Evolutionary conservation across 2,329 filamentous ascomycete species (phyloP).

Genomic region (Penicillium sp.): DNA sequence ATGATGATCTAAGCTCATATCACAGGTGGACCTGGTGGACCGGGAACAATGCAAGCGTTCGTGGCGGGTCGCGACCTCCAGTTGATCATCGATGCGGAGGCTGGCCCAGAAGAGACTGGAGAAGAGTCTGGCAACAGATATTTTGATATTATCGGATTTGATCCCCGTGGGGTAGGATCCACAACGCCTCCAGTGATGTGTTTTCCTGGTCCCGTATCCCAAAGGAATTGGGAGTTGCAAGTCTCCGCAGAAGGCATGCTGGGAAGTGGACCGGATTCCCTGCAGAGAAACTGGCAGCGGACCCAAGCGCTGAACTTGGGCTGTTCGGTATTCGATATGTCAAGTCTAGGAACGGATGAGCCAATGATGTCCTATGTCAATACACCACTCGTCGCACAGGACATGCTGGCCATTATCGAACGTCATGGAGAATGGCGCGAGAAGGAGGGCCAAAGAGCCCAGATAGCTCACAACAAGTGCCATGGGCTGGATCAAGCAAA

Average conservation of each 20-base stretch:
- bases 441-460: slow-evolving; percentile 31
- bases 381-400: slow-evolving; percentile 35
- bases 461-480: slow-evolving; percentile 16
- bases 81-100: slow-evolving; percentile 39
- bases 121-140: slow-evolving; percentile 22
- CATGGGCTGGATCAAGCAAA: slow-evolving; percentile 23
- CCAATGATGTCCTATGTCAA: slow-evolving; percentile 36
- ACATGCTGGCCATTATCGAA: slow-evolving; percentile 41
- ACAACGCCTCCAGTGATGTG: slow-evolving; percentile 45
- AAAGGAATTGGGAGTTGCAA: slow-evolving; percentile 37
- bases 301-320: slow-evolving; percentile 32
- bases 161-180: slow-evolving; percentile 46
- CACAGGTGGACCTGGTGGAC: slow-evolving; percentile 47
- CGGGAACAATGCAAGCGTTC: slow-evolving; percentile 40
- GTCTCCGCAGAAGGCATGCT: slow-evolving; percentile 38
- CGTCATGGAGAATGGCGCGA: slow-evolving; percentile 43
- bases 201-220: slow-evolving; percentile 36
- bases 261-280: slow-evolving; percentile 30
- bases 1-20: slow-evolving; percentile 1
- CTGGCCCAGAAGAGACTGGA: slow-evolving; percentile 15
- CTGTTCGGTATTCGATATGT: slow-evolving; percentile 31
- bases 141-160: slow-evolving; percentile 48
- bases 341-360: slow-evolving; percentile 17
- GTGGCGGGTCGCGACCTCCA: slow-evolving; percentile 38
- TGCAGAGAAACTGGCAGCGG: slow-evolving; percentile 37